Evolutionary conservation across 1,284 basidiomycete species (phyloP).

Genomic region (Cutaneotrichosporon sp.): DNA sequence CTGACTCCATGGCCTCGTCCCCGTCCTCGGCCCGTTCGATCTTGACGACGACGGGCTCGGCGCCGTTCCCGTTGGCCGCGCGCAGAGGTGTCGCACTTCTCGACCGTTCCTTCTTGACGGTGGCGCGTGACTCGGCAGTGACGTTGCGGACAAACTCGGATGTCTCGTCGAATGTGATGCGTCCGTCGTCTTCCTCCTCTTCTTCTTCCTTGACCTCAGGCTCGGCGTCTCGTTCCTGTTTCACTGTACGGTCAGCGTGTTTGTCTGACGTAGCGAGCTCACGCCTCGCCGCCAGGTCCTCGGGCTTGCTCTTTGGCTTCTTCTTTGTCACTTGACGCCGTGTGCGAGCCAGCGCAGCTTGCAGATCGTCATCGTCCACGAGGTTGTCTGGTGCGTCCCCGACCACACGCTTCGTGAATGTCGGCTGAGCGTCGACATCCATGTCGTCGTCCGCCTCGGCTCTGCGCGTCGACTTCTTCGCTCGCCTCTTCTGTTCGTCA

Average conservation of each 20-base stretch:
- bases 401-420: slow-evolving; percentile 28
- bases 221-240: slow-evolving; percentile 54
- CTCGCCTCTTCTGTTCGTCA: slow-evolving; percentile 60
- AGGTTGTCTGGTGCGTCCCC: slow-evolving; percentile 77
- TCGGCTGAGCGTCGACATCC: slow-evolving; percentile 64
- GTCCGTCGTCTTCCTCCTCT: slow-evolving; percentile 59
- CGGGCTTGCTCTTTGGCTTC: slow-evolving; percentile 70
- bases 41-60: slow-evolving; percentile 32
- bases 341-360: slow-evolving; percentile 82
- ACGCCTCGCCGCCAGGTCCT: slow-evolving; percentile 78
- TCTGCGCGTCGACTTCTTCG: slow-evolving; percentile 67
- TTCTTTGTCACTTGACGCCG: slow-evolving; percentile 76
- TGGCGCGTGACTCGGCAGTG: slow-evolving; percentile 50
- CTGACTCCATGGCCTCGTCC: slow-evolving; percentile 61
- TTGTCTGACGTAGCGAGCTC: slow-evolving; percentile 30
- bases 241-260: slow-evolving; percentile 53
- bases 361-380: slow-evolving; percentile 97
- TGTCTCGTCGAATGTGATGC: slow-evolving; percentile 90
- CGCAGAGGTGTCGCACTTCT: slow-evolving; percentile 23
- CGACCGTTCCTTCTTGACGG: slow-evolving; percentile 41
- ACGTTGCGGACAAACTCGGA: slow-evolving; percentile 94
- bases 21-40: slow-evolving; percentile 48
- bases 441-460: slow-evolving; percentile 64
- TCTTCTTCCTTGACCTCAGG: slow-evolving; percentile 52
- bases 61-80: slow-evolving; percentile 9